A percentile compares a stretch with the other conserved stretches of the same genome.
These are phyloP conservation scores for Xylaria curta DNA, from an alignment of 495 filamentous ascomycete genomes.

Conservation along the genomic window DNA sequence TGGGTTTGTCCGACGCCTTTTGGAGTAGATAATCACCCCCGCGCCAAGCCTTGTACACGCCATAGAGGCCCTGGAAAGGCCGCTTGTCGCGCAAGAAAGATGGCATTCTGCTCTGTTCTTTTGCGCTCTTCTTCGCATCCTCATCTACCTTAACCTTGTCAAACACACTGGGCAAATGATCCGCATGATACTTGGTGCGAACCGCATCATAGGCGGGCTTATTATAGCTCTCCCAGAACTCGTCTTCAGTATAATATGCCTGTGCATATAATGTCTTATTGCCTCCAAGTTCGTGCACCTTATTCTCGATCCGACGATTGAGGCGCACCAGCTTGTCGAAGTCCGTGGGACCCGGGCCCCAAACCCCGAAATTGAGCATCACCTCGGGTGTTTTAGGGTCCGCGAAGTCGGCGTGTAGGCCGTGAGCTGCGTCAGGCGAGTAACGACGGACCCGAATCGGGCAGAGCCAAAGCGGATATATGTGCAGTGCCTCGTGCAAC, in stretches of 20 bases:
- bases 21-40: slow-evolving; percentile 39
- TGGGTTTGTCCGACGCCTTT: not conserved
- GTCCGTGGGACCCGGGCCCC: slow-evolving; percentile 46
- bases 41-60: slow-evolving; percentile 42
- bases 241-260: slow-evolving; percentile 60
- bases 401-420: slow-evolving; percentile 47
- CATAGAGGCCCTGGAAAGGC: slow-evolving; percentile 40
- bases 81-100: slow-evolving; percentile 27
- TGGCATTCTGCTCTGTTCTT: slow-evolving; percentile 36
- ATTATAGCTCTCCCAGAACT: slow-evolving; percentile 61
- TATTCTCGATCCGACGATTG: slow-evolving; percentile 66
- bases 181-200: slow-evolving; percentile 53
- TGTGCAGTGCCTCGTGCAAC: slow-evolving; percentile 45
- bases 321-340: slow-evolving; percentile 45
- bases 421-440: slow-evolving; percentile 40
- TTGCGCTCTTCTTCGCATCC: slow-evolving; percentile 34
- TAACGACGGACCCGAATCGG: slow-evolving; percentile 53
- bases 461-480: slow-evolving; percentile 65
- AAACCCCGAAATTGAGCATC: slow-evolving; percentile 57
- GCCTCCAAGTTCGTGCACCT: slow-evolving; percentile 64
- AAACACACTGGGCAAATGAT: slow-evolving; percentile 56
- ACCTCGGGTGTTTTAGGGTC: slow-evolving; percentile 36
- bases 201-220: slow-evolving; percentile 54
- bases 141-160: slow-evolving; percentile 59
- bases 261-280: slow-evolving; percentile 61